Evolutionary conservation across 129 eudicot genomes (phyloP), one percentile per base, ranked within the genome.

Genomic region (Glebionis coronaria): DNA sequence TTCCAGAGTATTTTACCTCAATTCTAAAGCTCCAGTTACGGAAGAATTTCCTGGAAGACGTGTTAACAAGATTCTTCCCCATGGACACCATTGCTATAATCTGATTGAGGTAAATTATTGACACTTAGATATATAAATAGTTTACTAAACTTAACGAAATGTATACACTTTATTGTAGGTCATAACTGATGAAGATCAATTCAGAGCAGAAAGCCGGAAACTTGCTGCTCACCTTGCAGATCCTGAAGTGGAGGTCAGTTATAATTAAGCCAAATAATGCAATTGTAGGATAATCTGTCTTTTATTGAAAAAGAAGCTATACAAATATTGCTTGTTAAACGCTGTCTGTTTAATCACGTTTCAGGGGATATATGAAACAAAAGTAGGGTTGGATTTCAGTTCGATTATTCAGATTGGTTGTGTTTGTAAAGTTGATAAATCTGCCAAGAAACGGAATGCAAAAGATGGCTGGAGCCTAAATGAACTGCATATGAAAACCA

Each of bases 11-110:
- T 90, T 94, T 79, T 94, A 87, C 76, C 88, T 90, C 63, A 94
- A 94, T 72, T 90, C 90, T 51, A 94, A 90, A 85, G 95, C 99
- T 82, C 87, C 95, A 49, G 73, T 89, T 62, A 89, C 99, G 4
- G 99, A 94, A 78, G 97, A 94, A 31, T 87, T 94, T 71, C 99
- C 99, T 71, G 99, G 99, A 75, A 94, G 84, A 73, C 95, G 85
- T 51, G 95, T 90, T 56, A 94, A 76, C 77, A 94, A 94, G 82
- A 79, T 68, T 75, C 97, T 94, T 81, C 99, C 99, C 35, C 97
- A 94, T 85, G 97, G 97, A 50, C 97, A 77, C 77, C 80, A 54
- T 66, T 85, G 77, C 81, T 65, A 90, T 80, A 93, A 89, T 71
- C 75, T 94, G 67, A 89, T 94, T 81, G 99, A 94, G 99, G 99